Base-by-base conservation (phyloP, 148 eudicot species). In the Vaccinium macrocarpon region DNA sequence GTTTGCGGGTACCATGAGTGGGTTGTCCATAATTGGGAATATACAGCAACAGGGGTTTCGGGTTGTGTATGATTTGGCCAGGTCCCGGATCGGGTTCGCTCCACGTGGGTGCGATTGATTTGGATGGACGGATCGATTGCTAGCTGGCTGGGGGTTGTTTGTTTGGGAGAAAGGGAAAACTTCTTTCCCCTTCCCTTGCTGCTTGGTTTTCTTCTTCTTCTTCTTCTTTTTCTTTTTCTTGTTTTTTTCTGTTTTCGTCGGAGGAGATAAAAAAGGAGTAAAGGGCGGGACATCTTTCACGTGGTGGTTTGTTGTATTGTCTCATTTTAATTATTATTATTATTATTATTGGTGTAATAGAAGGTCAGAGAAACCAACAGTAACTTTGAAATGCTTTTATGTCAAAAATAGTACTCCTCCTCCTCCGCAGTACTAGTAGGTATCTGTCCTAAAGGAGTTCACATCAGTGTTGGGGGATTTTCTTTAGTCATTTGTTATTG, bases 31-130 rank as follows among this genome's bases (percentile, higher is more conserved):
- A 0, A 94, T 97, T 2, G 99, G 99, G 62, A 97, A 97, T 55
- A 97, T 97, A 25, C 99, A 97, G 85, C 99, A 97, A 71, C 98
- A 97, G 86, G 95, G 99, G 5, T 91, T 95, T 53, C 92, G 99
- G 90, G 96, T 97, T 21, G 91, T 88, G 15, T 97, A 93, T 68
- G 99, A 97, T 80, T 62, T 90, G 86, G 95, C 90, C 6, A 89
- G 87, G 16, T 77, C 87, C 0, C 91, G 96, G 91, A 91, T 97
- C 90, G 99, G 99, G 86, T 97, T 97, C 62, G 88, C 93, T 14
- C 90, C 96, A 0, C 66, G 81, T 7, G 93, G 96, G 12, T 97
- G 99, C 81, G 91, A 89, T 46, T 96, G 81, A 79, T n/a, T 21
- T 46, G 80, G 84, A 62, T 19, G 61, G 61, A 56, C 16, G 18